Evolutionary conservation across 495 filamentous ascomycete genomes (phyloP), one percentile per base, ranked within the genome.

Genomic region (Extremus antarcticus): DNA sequence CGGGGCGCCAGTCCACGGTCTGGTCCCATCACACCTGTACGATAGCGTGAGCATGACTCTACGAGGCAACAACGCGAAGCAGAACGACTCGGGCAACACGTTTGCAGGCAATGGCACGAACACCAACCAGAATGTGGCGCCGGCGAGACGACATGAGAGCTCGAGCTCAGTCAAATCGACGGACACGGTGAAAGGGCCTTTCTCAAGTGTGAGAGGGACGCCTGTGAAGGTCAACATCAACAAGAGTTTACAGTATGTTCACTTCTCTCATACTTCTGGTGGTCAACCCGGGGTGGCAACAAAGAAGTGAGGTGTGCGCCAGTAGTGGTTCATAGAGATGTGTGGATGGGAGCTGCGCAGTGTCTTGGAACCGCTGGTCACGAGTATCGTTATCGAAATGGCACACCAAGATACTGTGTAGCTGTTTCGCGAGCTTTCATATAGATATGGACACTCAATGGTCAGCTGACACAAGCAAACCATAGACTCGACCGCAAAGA

Each of bases 201-300:
- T 69, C 65, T 63, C 68, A 63, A 61, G 57, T 25, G 51, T 23
- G 20, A 50, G 77, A 62, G 74, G 73, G 15, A 69, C 76, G 3
- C 78, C 77, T 47, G 74, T 76, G 62, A 77, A 73, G 40, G 73
- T 85, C 59, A 79, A 78, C 65, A 82, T 76, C 55, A 74, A 77
- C 48, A 61, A 59, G 54, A 56, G 56, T n/a, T 47, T 63, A 24
- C 62, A 60, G 64, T 69, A 65, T 43, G 66, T 71, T 25, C 4
- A 39, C 17, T 15, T 60, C 25, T 35, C 13, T 35, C 29, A 4
- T 35, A 7, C 7, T 35, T 21, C 41, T n/a, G 41, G 15, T 45
- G 16, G 16, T 17, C n/a, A n/a, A n/a, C n/a, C n/a, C n/a, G n/a
- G n/a, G n/a, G n/a, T n/a, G n/a, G n/a, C n/a, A n/a, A n/a, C n/a